Evolutionary conservation across 148 eudicot genomes (phyloP), one percentile per base, ranked within the genome.

Genomic region (Euryodendron excelsum): DNA sequence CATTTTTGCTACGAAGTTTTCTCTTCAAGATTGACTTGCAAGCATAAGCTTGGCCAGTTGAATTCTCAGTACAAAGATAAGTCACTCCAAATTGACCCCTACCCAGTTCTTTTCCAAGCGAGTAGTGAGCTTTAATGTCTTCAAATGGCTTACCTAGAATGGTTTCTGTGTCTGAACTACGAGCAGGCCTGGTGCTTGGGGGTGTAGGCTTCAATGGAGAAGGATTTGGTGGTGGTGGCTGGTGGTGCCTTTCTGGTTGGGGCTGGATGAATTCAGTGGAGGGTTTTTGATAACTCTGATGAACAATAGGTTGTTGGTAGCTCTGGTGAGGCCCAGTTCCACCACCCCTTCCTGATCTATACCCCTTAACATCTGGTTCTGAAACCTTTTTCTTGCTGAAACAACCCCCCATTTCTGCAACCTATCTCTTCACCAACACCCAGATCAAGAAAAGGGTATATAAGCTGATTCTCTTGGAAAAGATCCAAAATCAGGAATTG

Each of bases 1-100:
- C 97, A 82, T 76, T 84, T 69, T 85, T 89, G 5, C 56, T 88
- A 33, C 88, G 84, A 44, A 92, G 87, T 71, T 94, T 94, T 83
- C 97, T 87, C 86, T 94, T 94, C 82, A 91, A 80, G 7, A 94
- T 92, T 14, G 98, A 94, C 77, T 94, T 94, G 71, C 98, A 94
- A 63, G 98, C 98, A 73, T 86, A 94, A 21, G 76, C 65, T 2
- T 73, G 78, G 28, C 95, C 90, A 77, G 85, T 88, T 56, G 87
- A 73, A 60, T 79, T 89, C 80, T 94, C 93, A 64, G 95, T 92
- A 39, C 97, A 94, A 2, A 86, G 82, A 80, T 90, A 94, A n/a
- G 93, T 91, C 11, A 92, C 90, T 69, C 98, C 98, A 86, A 90
- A 94, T 82, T 91, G 93, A 71, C 98, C 98, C 73, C 93, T 85